Evolutionary conservation across 2,329 filamentous ascomycete genomes (phyloP).

Genomic region (Trichoderma atroviride): DNA sequence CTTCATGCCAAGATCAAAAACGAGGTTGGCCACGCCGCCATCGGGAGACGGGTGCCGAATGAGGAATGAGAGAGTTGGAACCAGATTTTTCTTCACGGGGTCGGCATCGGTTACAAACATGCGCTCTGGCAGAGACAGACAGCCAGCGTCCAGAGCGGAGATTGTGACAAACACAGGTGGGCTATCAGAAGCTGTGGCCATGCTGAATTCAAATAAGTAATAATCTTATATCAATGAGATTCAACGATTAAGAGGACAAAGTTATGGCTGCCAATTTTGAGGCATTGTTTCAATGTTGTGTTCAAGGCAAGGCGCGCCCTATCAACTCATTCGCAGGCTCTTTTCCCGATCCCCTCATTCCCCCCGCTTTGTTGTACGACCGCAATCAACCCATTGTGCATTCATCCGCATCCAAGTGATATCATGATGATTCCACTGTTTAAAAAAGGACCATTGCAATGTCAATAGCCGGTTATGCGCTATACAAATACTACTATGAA

Average conservation of each 20-base stretch:
- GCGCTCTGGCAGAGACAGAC: conserved; percentile 8
- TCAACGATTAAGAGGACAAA: not conserved
- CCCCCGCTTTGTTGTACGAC: not conserved
- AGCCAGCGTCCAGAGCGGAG: conserved; percentile 17
- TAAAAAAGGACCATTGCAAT: not conserved
- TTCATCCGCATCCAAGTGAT: not conserved
- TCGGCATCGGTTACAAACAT: conserved; percentile 18
- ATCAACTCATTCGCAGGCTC: not conserved
- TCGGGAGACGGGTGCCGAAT: conserved; percentile 7
- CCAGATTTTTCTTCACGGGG: not conserved
- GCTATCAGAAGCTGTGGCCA: not conserved
- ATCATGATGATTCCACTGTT: not conserved
- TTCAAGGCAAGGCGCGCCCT: not conserved
- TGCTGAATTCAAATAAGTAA: not conserved
- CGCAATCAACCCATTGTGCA: not conserved
- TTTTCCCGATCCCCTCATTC: not conserved
- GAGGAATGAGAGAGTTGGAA: conserved; percentile 18
- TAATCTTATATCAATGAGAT: not conserved
- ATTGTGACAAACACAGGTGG: conserved; percentile 3
- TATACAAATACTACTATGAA: not conserved
- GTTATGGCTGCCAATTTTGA: not conserved
- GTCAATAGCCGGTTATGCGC: not conserved
- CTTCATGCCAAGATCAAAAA: conserved; percentile 19
- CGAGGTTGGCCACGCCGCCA: conserved; percentile 5
- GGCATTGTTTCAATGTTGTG: not conserved